phyloP scores from a whole-genome alignment of 2,329 filamentous ascomycete genomes.

The Clarireedia hainanense region DNA sequence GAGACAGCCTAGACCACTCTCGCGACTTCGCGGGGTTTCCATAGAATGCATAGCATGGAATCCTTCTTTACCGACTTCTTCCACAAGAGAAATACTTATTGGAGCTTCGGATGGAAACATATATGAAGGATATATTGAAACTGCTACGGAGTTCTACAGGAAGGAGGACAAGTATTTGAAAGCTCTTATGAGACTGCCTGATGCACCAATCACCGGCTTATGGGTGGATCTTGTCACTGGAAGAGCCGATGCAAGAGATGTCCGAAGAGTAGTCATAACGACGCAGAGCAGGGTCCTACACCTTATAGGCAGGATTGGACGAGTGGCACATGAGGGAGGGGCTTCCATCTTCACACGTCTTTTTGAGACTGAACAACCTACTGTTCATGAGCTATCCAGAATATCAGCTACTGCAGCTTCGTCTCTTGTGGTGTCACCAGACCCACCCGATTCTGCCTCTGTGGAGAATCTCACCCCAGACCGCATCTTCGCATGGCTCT shows the following conservation, averaged over 20 bases:
- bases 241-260: conserved; percentile 48
- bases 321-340: conserved; percentile 66
- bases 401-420: conserved; percentile 54
- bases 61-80: conserved; percentile 83
- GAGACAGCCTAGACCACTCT: conserved; percentile 73
- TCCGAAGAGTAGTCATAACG: conserved; percentile 69
- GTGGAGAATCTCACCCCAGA: conserved; percentile 54
- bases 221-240: conserved; percentile 68
- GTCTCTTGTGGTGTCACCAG: conserved; percentile 67
- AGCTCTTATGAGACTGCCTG: conserved; percentile 70
- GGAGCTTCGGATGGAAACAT: conserved; percentile 91
- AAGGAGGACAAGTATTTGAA: conserved; percentile 92
- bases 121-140: conserved; percentile 93
- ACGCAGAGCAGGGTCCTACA: conserved; percentile 75
- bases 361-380: conserved; percentile 80
- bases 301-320: conserved; percentile 69
- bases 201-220: conserved; percentile 76
- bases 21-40: conserved; percentile 73
- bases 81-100: conserved; percentile 86
- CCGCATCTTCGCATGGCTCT: conserved; percentile 83
- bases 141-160: conserved; percentile 87
- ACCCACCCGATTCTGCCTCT: conserved; percentile 48
- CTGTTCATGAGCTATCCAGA: conserved; percentile 63
- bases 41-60: conserved; percentile 95
- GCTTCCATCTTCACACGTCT: conserved; percentile 79